Evolutionary conservation across 2,329 filamentous ascomycete species (phyloP), one percentile per base, ranked within the genome.

Genomic region (Westerdykella aurantiaca): DNA sequence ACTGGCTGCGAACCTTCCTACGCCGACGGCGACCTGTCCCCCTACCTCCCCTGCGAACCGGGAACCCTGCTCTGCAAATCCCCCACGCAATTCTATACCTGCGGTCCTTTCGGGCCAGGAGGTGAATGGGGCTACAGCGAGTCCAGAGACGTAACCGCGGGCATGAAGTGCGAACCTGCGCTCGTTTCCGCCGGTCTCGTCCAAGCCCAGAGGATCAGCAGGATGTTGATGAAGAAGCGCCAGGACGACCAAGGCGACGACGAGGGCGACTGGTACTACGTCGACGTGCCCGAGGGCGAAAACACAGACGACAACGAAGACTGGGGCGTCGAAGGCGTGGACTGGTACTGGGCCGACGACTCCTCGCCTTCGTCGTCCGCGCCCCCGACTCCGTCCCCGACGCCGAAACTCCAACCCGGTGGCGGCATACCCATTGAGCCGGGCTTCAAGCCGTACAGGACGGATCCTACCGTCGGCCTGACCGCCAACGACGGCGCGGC

Each of bases 1-100:
- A 17, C 17, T n/a, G n/a, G n/a, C n/a, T 14, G 22, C 34, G 6
- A 38, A n/a, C 17, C 39, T 3, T 42, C 45, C 23, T 60, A 55
- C 48, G 48, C 48, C n/a, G 55, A 56, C 16, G 53, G 52, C 37
- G 53, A 67, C 41, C 50, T 58, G 14, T 42, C 31, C 14, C 42
- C 45, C 39, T 67, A 63, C 44, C 56, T 66, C 1, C 65, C 66
- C 29, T 71, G 68, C 49, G 56, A 60, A 1, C 67, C 66, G 1
- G 66, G 64, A 16, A 61, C 63, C n/a, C 68, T 67, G 56, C 59
- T 70, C 47, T 71, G 69, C 63, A 61, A 59, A 22, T 61, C 56
- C 3, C 22, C 42, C 14, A 60, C 48, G 2, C 51, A 57, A 16
- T 71, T 63, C 54, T 56, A 61, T 34, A 70, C 66, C 7, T 70